A percentile compares a stretch with the other conserved stretches of the same genome.
These are phyloP conservation scores for Ophiostoma populinum DNA, from an alignment of 2,329 filamentous ascomycete species.

Conservation along the genomic window DNA sequence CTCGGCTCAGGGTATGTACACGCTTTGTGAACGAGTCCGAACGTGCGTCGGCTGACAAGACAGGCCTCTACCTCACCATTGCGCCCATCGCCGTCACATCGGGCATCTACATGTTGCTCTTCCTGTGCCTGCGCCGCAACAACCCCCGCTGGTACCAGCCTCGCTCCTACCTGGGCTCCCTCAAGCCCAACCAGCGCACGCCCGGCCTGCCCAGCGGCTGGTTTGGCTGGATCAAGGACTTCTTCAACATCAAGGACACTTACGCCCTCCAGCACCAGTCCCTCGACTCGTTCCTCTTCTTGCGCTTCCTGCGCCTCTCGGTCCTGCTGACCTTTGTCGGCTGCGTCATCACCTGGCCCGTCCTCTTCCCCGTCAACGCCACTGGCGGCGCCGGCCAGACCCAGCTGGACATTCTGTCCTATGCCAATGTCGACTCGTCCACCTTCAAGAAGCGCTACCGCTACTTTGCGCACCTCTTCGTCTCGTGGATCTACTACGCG, in stretches of 20 bases:
- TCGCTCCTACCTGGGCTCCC: conserved; percentile 29
- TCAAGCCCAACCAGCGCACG: conserved; percentile 34
- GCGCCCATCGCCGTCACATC: conserved; percentile 22
- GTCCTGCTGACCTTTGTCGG: conserved; percentile 68
- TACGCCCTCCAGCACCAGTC: conserved; percentile 81
- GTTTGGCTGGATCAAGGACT: conserved; percentile 49
- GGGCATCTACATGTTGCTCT: conserved; percentile 24
- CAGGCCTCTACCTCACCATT: conserved; percentile 25
- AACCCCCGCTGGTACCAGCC: conserved; percentile 32
- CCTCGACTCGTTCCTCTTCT: conserved; percentile 77
- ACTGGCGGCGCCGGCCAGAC: conserved; percentile 50
- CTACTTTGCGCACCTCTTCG: conserved; percentile 67
- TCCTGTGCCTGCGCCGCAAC: conserved; percentile 27
- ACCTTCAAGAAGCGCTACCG: conserved; percentile 36
- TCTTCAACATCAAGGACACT: conserved; percentile 54
- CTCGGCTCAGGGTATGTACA: conserved; percentile 10
- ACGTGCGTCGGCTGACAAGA: background rate
- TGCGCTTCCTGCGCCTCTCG: conserved; percentile 70
- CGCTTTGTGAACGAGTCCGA: background rate
- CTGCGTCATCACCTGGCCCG: conserved; percentile 68
- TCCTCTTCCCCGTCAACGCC: conserved; percentile 71
- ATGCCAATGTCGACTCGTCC: conserved; percentile 51
- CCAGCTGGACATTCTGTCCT: conserved; percentile 63
- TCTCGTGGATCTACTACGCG: conserved; percentile 67
- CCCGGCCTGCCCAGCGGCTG: conserved; percentile 41